Evolutionary conservation across 768 basidiomycete species (phyloP).

Genomic region (Udeniomyces megalosporus): DNA sequence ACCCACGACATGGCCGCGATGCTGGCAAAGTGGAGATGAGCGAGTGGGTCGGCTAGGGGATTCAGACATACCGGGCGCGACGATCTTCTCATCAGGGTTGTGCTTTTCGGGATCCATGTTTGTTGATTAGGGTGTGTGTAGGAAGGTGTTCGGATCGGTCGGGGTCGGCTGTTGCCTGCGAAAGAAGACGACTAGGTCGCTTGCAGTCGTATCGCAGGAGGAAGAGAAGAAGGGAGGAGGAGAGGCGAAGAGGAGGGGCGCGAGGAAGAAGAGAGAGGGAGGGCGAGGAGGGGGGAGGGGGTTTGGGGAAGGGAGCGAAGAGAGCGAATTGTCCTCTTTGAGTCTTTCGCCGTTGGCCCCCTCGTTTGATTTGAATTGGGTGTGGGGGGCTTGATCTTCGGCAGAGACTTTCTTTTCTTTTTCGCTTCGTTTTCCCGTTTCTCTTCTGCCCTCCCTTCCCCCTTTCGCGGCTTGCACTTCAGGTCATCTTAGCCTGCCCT

Average conservation of each 20-base stretch:
- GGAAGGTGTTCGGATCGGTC: neutral
- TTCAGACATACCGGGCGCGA: neutral
- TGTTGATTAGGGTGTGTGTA: neutral
- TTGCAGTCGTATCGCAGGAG: neutral
- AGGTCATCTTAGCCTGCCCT: too few relatives aligned
- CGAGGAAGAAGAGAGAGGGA: neutral
- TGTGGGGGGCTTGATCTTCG: neutral
- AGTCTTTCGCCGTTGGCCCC: too few relatives aligned
- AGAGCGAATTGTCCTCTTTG: neutral
- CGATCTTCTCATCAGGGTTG: neutral
- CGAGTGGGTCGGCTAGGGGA: too few relatives aligned
- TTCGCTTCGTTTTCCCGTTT: neutral
- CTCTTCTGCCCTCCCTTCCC: too few relatives aligned
- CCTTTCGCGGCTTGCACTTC: too few relatives aligned
- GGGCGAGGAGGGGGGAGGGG: neutral
- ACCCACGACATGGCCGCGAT: too few relatives aligned
- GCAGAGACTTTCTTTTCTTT: neutral
- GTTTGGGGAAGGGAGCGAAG: neutral
- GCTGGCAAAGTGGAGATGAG: too few relatives aligned
- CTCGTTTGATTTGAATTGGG: too few relatives aligned
- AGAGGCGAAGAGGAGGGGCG: neutral
- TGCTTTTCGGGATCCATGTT: neutral
- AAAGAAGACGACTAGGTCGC: neutral
- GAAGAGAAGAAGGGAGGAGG: neutral
- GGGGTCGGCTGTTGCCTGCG: too few relatives aligned